Conservation (phyloP, 129 eudicot genomes). For the Helianthus annuus region HanXRQr2.0-SUNRISE NC_035448.2:42304517-42305016, state of each 20-base stretch:
- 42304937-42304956: slow-evolving; percentile 57
- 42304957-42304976: slow-evolving; percentile 95
- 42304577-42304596: slow-evolving; percentile 93
- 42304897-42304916: slow-evolving; percentile 94
- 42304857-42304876: slow-evolving; percentile 97
- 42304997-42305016: slow-evolving; percentile 17
- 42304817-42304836: neutral
- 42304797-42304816: neutral
- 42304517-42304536: slow-evolving; percentile 91
- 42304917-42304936: slow-evolving; percentile 89
- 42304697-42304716: neutral
- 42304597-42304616: neutral
- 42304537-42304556: slow-evolving; percentile 93
- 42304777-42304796: neutral
- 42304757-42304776: neutral
- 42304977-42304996: slow-evolving; percentile 68
- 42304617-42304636: neutral
- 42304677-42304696: neutral
- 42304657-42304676: neutral
- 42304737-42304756: neutral
- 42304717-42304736: neutral
- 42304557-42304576: slow-evolving; percentile 89
- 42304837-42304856: slow-evolving; percentile 81
- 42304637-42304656: neutral
- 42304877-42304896: slow-evolving; percentile 99